Percentiles rank a stretch among this genome's conserved stretches.
Evolutionary conservation across 805 yeast genomes (phyloP).

Genomic region (Metschnikowia orientalis): DNA sequence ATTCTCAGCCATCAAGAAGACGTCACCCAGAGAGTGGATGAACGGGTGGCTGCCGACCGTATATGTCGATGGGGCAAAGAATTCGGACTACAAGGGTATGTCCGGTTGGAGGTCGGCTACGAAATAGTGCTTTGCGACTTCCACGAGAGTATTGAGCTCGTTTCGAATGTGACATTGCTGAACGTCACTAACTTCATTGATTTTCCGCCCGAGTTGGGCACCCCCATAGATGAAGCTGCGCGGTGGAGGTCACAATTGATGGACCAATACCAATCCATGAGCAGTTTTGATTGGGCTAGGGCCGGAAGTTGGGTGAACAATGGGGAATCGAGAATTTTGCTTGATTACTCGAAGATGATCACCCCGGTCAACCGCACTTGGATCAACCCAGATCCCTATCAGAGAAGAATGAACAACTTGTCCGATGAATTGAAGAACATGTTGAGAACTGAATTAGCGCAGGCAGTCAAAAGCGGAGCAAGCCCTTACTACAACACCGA

Average conservation of each 20-base stretch:
- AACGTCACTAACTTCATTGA: constrained; percentile 34
- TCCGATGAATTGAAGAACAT: constrained; percentile 30
- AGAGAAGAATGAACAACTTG: constrained; percentile 35
- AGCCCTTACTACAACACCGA: constrained; percentile 39
- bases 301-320: constrained; percentile 46
- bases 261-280: constrained; percentile 26
- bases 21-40: constrained; percentile 27
- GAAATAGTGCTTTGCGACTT: constrained; percentile 62
- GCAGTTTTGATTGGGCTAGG: constrained; percentile 41
- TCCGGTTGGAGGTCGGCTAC: constrained; percentile 57
- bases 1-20: constrained; percentile 21
- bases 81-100: constrained; percentile 54
- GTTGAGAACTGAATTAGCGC: constrained; percentile 34
- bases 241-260: constrained; percentile 14
- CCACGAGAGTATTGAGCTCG: constrained; percentile 41
- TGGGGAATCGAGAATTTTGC: constrained; percentile 44
- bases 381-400: constrained; percentile 46
- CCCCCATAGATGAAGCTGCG: constrained; percentile 5
- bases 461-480: constrained; percentile 13
- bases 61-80: constrained; percentile 55
- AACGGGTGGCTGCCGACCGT: constrained; percentile 42
- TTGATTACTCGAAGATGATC: constrained; percentile 51
- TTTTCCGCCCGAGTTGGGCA: constrained; percentile 27
- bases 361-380: constrained; percentile 52
- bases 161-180: constrained; percentile 41